These are phyloP conservation scores for Xylaria sp. DNA, from an alignment of 2,329 filamentous ascomycete genomes.

Conservation along the genomic window DNA sequence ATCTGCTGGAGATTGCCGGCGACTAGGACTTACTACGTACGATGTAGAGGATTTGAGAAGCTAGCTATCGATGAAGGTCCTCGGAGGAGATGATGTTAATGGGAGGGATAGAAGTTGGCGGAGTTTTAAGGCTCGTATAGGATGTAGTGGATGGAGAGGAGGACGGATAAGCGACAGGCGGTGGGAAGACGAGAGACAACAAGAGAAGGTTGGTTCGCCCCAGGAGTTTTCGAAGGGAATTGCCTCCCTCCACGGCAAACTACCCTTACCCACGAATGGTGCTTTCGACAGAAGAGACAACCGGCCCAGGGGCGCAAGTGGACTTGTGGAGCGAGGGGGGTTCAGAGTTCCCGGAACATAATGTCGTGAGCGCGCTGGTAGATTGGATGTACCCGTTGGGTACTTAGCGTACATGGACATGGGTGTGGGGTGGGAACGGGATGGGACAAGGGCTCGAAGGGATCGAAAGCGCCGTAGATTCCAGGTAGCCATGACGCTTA, in stretches of 20 bases:
- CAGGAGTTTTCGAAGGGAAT: constrained; percentile 30
- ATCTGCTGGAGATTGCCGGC: constrained; percentile 6
- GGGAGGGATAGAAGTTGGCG: neutral
- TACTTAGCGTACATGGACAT: constrained; percentile 14
- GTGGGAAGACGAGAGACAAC: constrained; percentile 30
- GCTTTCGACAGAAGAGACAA: constrained; percentile 26
- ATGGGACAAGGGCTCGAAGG: constrained; percentile 1
- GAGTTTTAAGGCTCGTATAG: neutral
- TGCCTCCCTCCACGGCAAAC: constrained; percentile 24
- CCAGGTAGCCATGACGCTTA: neutral
- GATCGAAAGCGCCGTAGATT: neutral
- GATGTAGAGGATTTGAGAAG: neutral
- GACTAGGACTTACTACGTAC: neutral
- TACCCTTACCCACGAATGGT: constrained; percentile 30
- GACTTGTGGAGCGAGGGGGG: constrained; percentile 28
- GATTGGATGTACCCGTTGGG: constrained; percentile 22
- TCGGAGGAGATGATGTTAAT: neutral
- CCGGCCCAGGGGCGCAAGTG: constrained; percentile 25
- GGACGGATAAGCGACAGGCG: constrained; percentile 22
- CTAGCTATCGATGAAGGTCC: neutral
- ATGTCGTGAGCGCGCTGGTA: constrained; percentile 26
- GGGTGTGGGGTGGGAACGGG: constrained; percentile 4
- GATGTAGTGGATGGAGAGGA: neutral
- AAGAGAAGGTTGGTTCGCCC: constrained; percentile 29
- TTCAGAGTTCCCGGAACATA: constrained; percentile 30